phyloP scores from a whole-genome alignment of 2,329 filamentous ascomycete species.

The Mollisia scopiformis region DNA sequence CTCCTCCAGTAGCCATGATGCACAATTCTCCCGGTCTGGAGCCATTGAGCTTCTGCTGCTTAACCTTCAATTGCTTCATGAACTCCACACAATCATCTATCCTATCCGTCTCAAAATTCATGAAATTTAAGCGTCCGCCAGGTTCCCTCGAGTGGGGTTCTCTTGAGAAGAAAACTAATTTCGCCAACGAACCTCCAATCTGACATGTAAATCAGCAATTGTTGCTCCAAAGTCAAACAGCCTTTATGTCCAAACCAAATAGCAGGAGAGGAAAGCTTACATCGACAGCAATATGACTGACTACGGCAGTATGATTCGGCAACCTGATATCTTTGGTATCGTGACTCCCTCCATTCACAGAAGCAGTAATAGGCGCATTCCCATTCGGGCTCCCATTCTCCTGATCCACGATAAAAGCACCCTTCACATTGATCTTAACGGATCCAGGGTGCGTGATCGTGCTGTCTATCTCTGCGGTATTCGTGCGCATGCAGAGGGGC shows the following conservation, averaged over 20 bases:
- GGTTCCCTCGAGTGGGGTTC: slow-evolving; percentile 79
- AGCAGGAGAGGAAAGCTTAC: slow-evolving; percentile 54
- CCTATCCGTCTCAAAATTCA: slow-evolving; percentile 93
- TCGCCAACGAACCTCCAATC: slow-evolving; percentile 95
- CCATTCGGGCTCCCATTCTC: slow-evolving; percentile 59
- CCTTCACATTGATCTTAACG: slow-evolving; percentile 94
- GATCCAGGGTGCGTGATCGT: slow-evolving; percentile 63
- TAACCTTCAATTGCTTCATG: slow-evolving; percentile 81
- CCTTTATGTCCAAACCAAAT: not conserved
- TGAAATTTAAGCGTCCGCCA: slow-evolving; percentile 90
- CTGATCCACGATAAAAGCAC: slow-evolving; percentile 94
- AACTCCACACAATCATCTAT: slow-evolving; percentile 95
- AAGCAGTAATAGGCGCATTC: slow-evolving; percentile 21
- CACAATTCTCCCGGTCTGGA: slow-evolving; percentile 73
- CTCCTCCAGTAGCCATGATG: slow-evolving; percentile 94
- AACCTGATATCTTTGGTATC: slow-evolving; percentile 94
- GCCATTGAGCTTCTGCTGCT: slow-evolving; percentile 78
- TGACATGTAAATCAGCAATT: slow-evolving; percentile 41
- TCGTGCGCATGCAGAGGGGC: slow-evolving; percentile 33
- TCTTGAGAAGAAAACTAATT: slow-evolving; percentile 95
- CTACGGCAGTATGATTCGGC: slow-evolving; percentile 91
- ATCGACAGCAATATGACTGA: slow-evolving; percentile 96
- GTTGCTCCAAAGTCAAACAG: not conserved
- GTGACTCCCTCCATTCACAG: slow-evolving; percentile 51
- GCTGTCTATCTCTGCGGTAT: slow-evolving; percentile 40